Conservation (phyloP, 805 yeast genomes). For the Candida nonsorbophila region DNA sequence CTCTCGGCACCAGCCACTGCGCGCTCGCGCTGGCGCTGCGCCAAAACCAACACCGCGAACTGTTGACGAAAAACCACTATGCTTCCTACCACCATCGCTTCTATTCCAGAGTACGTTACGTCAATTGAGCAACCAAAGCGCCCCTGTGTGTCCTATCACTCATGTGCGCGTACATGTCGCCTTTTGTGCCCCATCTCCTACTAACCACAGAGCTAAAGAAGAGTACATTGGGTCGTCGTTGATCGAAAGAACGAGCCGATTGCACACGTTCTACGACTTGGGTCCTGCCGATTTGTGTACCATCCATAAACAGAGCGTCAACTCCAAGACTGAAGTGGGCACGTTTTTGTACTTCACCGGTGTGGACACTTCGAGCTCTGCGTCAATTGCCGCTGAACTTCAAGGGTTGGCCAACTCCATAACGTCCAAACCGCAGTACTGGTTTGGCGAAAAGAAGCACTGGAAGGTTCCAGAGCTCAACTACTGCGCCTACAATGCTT, state of each 20-base stretch:
- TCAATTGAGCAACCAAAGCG: background rate
- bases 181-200: slow-evolving; percentile 5
- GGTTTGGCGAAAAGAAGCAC: slow-evolving; percentile 74
- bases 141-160: too few species aligned
- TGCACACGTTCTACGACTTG: slow-evolving; percentile 55
- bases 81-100: slow-evolving; percentile 32
- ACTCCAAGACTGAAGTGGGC: slow-evolving; percentile 49
- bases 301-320: slow-evolving; percentile 38
- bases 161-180: background rate
- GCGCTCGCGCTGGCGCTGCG: too few species aligned
- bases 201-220: slow-evolving; percentile 36
- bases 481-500: slow-evolving; percentile 58
- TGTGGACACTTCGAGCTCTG: slow-evolving; percentile 67
- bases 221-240: slow-evolving; percentile 54
- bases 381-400: slow-evolving; percentile 71
- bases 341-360: slow-evolving; percentile 74
- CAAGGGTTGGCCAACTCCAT: slow-evolving; percentile 64
- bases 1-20: too few species aligned
- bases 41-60: too few species aligned
- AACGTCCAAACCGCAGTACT: slow-evolving; percentile 53
- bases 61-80: slow-evolving; percentile 14
- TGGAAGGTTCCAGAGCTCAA: slow-evolving; percentile 71
- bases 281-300: slow-evolving; percentile 70
- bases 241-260: slow-evolving; percentile 57
- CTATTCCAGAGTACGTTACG: slow-evolving; percentile 28